phyloP scores from a whole-genome alignment of 176 grass and related monocot species.

The Musa troglodytarum region DNA sequence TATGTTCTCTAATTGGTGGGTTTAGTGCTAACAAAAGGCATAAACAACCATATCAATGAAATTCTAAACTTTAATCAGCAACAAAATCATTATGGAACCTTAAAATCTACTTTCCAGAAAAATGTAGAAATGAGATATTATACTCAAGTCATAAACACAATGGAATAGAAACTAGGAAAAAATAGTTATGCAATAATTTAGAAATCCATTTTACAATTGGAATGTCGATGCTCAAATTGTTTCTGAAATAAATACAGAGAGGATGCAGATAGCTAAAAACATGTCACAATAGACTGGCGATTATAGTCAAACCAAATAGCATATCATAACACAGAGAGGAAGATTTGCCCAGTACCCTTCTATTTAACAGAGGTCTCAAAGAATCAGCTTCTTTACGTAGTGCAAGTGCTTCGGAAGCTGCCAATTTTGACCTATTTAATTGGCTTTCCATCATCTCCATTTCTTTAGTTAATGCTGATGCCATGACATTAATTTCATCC shows the following conservation, averaged over 20 bases:
- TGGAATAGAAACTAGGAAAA: background rate
- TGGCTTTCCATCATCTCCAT: constrained; percentile 92
- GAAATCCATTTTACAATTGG: too few relatives aligned
- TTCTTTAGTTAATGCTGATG: constrained; percentile 74
- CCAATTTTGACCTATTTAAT: constrained; percentile 76
- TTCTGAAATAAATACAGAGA: too few relatives aligned
- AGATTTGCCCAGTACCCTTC: constrained; percentile 39
- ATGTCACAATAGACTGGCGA: background rate
- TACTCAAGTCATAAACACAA: background rate
- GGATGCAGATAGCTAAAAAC: background rate
- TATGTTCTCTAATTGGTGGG: background rate
- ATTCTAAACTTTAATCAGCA: background rate
- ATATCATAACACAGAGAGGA: background rate
- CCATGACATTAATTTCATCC: constrained; percentile 92
- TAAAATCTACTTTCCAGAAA: too few relatives aligned
- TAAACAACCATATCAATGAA: background rate
- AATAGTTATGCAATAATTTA: too few relatives aligned
- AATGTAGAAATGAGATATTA: too few relatives aligned
- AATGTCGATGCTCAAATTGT: too few relatives aligned
- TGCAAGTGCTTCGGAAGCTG: constrained; percentile 55
- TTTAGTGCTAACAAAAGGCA: background rate
- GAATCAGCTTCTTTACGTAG: constrained; percentile 64
- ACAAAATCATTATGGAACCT: background rate
- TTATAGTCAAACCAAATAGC: background rate
- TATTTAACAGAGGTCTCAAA: constrained; percentile 52